These are phyloP conservation scores for Acrodontium crateriforme DNA, from an alignment of 2,329 filamentous ascomycete genomes.

Conservation along the genomic window DNA sequence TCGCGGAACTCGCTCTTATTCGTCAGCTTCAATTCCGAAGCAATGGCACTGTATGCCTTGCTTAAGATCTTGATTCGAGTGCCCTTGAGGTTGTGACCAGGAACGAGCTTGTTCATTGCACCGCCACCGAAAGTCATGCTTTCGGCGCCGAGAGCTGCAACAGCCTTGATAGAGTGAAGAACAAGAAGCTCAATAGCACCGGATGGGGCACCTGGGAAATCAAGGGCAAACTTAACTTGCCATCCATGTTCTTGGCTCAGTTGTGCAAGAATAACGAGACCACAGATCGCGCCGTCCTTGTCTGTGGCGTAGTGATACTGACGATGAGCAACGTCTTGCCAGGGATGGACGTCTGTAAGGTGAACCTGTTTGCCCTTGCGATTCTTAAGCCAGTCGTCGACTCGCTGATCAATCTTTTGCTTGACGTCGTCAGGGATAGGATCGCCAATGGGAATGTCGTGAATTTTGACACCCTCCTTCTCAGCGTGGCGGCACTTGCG, in stretches of 20 bases:
- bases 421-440: conserved; percentile 52
- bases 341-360: conserved; percentile 76
- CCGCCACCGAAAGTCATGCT: conserved; percentile 79
- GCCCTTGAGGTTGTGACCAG: conserved; percentile 70
- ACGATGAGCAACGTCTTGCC: conserved; percentile 70
- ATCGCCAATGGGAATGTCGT: conserved; percentile 54
- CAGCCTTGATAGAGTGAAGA: conserved; percentile 52
- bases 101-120: conserved; percentile 57
- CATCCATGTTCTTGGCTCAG: conserved; percentile 70
- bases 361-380: conserved; percentile 82
- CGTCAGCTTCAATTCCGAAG: conserved; percentile 67
- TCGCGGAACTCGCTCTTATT: conserved; percentile 80
- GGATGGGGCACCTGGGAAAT: conserved; percentile 76
- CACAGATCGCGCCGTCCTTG: conserved; percentile 55
- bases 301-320: conserved; percentile 75
- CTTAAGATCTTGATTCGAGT: conserved; percentile 68
- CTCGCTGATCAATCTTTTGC: conserved; percentile 54
- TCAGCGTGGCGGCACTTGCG: conserved; percentile 71
- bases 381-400: conserved; percentile 64
- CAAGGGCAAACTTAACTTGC: conserved; percentile 92
- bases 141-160: conserved; percentile 44
- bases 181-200: conserved; percentile 79
- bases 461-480: conserved; percentile 69
- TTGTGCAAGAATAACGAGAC: conserved; percentile 71
- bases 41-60: conserved; percentile 68